Conservation (phyloP, 176 grass and related monocot genomes). For the Bolboschoenus planiculmis region DNA sequence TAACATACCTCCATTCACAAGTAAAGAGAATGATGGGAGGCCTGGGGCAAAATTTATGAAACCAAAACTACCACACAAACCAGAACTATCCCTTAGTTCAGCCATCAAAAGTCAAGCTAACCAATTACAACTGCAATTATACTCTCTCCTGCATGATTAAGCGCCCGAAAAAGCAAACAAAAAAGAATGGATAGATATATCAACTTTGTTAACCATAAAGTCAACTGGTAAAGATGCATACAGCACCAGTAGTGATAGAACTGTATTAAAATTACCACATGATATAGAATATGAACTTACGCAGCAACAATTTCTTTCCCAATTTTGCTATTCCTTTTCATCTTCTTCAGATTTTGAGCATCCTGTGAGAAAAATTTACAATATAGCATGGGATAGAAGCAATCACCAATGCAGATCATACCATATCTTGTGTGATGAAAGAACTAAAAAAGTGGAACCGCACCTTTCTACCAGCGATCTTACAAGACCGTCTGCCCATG, state of each 20-base stretch:
- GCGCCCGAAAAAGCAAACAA: background rate
- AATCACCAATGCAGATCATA: background rate
- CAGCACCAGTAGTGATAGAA: background rate
- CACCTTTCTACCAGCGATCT: conserved; percentile 99
- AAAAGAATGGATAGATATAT: background rate
- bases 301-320: conserved; percentile 89
- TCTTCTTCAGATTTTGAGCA: conserved; percentile 91
- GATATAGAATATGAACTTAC: conserved; percentile 34
- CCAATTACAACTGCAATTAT: background rate
- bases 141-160: background rate
- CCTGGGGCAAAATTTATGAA: background rate
- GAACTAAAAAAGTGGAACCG: background rate
- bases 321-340: conserved; percentile 97
- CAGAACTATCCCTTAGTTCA: background rate
- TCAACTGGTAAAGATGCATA: background rate
- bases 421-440: background rate
- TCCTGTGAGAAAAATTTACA: conserved; percentile 36
- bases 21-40: background rate
- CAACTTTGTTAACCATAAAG: background rate
- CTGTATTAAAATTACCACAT: background rate
- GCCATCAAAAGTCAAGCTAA: background rate
- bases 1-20: background rate
- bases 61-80: background rate
- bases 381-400: conserved; percentile 13
- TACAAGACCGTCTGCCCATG: conserved; percentile 93